Percentiles rank a stretch among this genome's conserved stretches.
Conservation (phyloP, 106 monocot genomes). For the Dendrobium officinale region DNA sequence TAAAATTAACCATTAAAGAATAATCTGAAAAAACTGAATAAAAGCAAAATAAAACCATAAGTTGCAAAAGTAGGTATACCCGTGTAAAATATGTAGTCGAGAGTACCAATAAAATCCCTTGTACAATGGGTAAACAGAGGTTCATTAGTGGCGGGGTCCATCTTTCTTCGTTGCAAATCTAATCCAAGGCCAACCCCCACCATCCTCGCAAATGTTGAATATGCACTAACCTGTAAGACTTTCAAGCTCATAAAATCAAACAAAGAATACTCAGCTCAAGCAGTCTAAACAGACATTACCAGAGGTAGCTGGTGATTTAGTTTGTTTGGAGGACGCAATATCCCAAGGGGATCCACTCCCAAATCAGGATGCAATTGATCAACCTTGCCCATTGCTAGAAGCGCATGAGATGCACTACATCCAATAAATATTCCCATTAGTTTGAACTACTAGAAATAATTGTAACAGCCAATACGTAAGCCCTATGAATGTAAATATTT, state of each 20-base stretch:
- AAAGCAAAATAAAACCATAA: no score
- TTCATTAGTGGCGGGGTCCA: slow-evolving; percentile 78
- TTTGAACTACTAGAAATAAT: not conserved
- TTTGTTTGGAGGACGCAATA: slow-evolving; percentile 63
- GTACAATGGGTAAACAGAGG: slow-evolving; percentile 92
- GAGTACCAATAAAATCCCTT: slow-evolving; percentile 76
- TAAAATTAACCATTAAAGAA: not conserved
- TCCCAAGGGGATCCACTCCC: slow-evolving; percentile 66
- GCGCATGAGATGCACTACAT: slow-evolving; percentile 76
- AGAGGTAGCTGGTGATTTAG: slow-evolving; percentile 78
- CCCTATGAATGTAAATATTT: not conserved
- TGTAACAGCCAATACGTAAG: not conserved
- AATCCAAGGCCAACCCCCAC: slow-evolving; percentile 23
- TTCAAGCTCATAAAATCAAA: not conserved
- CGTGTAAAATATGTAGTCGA: slow-evolving; percentile 98
- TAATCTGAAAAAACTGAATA: no score
- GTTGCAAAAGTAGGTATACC: slow-evolving; percentile 24
- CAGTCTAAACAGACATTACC: slow-evolving; percentile 30
- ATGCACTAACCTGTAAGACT: slow-evolving; percentile 76
- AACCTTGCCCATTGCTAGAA: slow-evolving; percentile 83
- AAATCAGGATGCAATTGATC: slow-evolving; percentile 82
- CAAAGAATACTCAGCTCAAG: not conserved
- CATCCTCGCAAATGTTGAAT: slow-evolving; percentile 76
- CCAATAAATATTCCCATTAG: slow-evolving; percentile 5
- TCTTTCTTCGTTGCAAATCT: slow-evolving; percentile 64